Base-by-base conservation (phyloP, 2,329 filamentous ascomycete species). In the Aspergillus sp. region DNA sequence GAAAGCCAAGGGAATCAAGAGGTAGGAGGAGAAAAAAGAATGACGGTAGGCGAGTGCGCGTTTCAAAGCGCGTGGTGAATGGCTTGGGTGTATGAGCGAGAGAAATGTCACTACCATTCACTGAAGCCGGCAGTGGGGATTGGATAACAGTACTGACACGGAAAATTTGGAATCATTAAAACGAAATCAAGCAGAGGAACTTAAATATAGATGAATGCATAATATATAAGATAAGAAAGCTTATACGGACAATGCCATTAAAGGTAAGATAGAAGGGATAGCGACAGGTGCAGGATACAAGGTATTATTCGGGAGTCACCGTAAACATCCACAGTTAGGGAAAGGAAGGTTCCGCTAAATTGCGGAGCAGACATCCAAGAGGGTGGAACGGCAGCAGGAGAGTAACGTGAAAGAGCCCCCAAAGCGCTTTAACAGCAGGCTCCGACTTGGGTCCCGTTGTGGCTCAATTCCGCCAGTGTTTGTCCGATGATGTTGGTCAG, bases 401-500 rank as follows among this genome's bases (percentile, higher is more conserved):
- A 42, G 55, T 21, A 56, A 47, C 32, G 32, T 36, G 32, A 36
- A 55, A 55, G 53, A 55, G 25, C 30, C 39, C 41, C 25, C 25
- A 36, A 36, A 13, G 11, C 32, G 32, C 32, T 44, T 21, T 19
- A 53, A 53, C 44, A 42, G 21, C n/a, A 59, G 15, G 27, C 38
- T 44, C 32, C 54, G 42, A 41, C 53, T 41, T 19, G 52, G 41
- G 57, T 57, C 60, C 62, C 55, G 38, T 32, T 51, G 42, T 48
- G 47, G 39, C 55, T 57, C 39, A 57, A 51, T 50, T 25, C 44
- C 51, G 60, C 56, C 57, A 62, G 63, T 68, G 65, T 68, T 68
- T 68, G 66, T 65, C 60, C 48, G 54, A 66, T 63, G 54, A 59
- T 60, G 59, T 63, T 68, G 61, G 60, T 44, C 62, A 65, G 66